Conservation (phyloP, 208 protist species). For the Acanthamoeba triangularis region DNA sequence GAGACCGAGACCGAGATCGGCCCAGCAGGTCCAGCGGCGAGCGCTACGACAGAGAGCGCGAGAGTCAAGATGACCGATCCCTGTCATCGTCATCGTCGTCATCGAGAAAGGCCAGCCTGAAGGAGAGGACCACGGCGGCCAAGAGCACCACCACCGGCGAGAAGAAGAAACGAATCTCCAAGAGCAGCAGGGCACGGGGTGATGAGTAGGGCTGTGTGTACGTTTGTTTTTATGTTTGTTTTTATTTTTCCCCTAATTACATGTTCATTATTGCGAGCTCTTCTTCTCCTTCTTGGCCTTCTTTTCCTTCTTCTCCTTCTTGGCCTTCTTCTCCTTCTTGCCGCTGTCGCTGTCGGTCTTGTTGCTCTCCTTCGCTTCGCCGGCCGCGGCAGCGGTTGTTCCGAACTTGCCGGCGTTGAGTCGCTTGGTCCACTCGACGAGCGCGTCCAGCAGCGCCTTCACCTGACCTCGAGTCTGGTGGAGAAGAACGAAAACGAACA, state of each 20-base stretch:
- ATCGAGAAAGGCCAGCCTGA: not conserved
- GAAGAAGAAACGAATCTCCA: not conserved
- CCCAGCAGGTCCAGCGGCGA: not conserved
- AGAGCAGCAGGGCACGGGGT: not conserved
- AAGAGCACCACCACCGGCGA: not conserved
- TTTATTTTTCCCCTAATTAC: too few relatives aligned
- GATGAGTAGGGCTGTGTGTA: too few relatives aligned
- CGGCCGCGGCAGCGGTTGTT: not conserved
- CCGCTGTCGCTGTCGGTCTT: not conserved
- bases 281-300: not conserved
- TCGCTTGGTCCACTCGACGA: not conserved
- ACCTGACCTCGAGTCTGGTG: not conserved
- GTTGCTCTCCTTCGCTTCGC: not conserved
- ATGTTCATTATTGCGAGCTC: not conserved
- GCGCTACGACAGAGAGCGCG: not conserved
- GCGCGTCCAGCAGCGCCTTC: not conserved
- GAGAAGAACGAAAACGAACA: not conserved
- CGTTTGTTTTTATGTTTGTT: too few relatives aligned
- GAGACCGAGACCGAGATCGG: not conserved
- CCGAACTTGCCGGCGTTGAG: not conserved
- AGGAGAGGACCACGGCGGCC: not conserved
- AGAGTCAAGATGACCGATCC: not conserved
- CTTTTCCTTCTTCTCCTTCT: not conserved
- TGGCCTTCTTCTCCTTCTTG: constrained; percentile 20
- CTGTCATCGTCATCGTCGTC: not conserved